Conservation (phyloP, 306 rosid genomes). For the Pyrus pyrifolia region DNA sequence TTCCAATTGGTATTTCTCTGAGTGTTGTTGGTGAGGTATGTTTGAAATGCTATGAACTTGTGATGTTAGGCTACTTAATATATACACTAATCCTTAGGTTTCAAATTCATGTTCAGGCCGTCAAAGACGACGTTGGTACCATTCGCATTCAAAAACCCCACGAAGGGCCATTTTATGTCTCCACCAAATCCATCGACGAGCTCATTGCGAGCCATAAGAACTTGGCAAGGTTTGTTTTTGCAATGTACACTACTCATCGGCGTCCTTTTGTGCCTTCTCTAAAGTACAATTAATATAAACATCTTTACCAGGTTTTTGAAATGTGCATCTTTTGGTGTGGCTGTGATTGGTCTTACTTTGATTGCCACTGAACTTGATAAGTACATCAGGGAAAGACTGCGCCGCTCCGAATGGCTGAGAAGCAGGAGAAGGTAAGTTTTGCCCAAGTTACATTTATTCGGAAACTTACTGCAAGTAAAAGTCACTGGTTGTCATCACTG, state of each 20-base stretch:
- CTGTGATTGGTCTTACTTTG: slow-evolving; percentile 58
- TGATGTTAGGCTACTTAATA: neutral
- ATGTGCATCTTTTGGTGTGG: slow-evolving; percentile 69
- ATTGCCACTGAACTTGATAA: slow-evolving; percentile 57
- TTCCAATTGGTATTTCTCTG: too few species aligned
- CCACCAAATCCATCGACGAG: slow-evolving; percentile 71
- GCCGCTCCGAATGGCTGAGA: slow-evolving; percentile 48
- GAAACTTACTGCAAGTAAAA: slow-evolving; percentile 6
- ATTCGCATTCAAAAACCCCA: slow-evolving; percentile 73
- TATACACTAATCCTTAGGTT: neutral
- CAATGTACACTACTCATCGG: neutral
- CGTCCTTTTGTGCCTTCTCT: neutral
- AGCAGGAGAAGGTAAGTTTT: slow-evolving; percentile 28
- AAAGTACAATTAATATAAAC: slow-evolving; percentile 11
- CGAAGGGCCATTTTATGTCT: slow-evolving; percentile 26
- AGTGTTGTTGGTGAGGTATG: neutral
- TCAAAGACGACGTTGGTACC: slow-evolving; percentile 70
- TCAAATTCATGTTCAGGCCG: slow-evolving; percentile 47
- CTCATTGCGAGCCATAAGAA: slow-evolving; percentile 76
- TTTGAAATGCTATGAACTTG: neutral
- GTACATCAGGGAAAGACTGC: slow-evolving; percentile 52
- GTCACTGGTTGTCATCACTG: neutral
- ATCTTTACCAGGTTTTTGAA: slow-evolving; percentile 63
- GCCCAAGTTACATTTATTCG: neutral
- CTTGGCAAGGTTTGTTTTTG: slow-evolving; percentile 65